These are phyloP conservation scores for Daldinia concentrica DNA, from an alignment of 495 filamentous ascomycete species.

Conservation along the genomic window DNA sequence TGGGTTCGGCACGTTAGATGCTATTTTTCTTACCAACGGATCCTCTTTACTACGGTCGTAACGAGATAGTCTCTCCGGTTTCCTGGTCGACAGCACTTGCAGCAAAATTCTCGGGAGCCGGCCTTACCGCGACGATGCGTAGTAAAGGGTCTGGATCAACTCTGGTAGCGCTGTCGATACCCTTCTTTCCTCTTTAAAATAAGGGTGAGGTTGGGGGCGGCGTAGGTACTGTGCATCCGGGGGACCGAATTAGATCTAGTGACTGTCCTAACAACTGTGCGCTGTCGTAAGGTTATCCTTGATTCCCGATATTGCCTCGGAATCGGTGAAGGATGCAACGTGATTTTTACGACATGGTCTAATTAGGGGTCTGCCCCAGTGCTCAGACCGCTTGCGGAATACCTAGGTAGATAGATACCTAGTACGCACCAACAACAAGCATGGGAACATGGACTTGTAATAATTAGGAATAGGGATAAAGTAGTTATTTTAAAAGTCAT, in stretches of 20 bases:
- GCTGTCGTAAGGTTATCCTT: slow-evolving; percentile 1
- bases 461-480: neutral
- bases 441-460: neutral
- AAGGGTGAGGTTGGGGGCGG: slow-evolving; percentile 8
- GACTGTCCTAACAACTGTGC: neutral
- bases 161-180: slow-evolving; percentile 2
- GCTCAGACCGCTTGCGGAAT: neutral
- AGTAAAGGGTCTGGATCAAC: slow-evolving; percentile 13
- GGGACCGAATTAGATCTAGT: neutral
- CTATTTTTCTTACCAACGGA: slow-evolving; percentile 20
- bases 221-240: slow-evolving; percentile 4
- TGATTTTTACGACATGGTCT: slow-evolving; percentile 1
- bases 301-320: neutral
- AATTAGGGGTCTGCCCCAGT: neutral
- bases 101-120: slow-evolving; percentile 29
- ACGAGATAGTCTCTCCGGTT: slow-evolving; percentile 32
- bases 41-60: slow-evolving; percentile 20
- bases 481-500: slow-evolving; percentile 9
- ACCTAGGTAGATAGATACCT: neutral
- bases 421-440: neutral
- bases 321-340: slow-evolving; percentile 6
- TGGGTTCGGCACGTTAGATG: slow-evolving; percentile 25
- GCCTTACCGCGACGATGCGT: slow-evolving; percentile 5
- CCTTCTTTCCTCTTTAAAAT: neutral
- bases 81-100: slow-evolving; percentile 29